Conservation (phyloP, 768 basidiomycete species). For the Mycena alexandri region DNA sequence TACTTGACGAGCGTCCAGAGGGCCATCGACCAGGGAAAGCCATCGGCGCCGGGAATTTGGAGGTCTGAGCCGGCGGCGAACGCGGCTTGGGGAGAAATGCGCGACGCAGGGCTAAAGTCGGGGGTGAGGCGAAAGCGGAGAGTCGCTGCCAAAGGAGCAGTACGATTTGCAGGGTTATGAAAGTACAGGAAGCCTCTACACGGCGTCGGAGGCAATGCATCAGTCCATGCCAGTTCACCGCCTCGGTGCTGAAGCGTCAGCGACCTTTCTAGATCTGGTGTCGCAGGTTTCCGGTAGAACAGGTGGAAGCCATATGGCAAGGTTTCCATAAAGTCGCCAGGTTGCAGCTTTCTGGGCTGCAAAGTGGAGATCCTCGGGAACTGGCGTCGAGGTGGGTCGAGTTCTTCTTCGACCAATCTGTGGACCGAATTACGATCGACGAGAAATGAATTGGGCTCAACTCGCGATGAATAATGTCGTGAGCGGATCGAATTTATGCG, state of each 20-base stretch:
- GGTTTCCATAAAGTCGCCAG: background rate
- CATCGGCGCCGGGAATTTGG: constrained; percentile 2
- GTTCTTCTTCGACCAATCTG: too few relatives aligned
- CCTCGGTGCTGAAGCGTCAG: constrained; percentile 7
- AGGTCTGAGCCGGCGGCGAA: constrained; percentile 38
- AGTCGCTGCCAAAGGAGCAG: constrained; percentile 23
- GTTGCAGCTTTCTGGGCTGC: background rate
- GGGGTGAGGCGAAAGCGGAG: constrained; percentile 40
- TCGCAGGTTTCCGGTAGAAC: background rate
- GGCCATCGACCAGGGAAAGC: constrained; percentile 35
- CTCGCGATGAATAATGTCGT: too few relatives aligned
- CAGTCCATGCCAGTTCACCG: background rate
- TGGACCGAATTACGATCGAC: too few relatives aligned
- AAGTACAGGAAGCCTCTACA: constrained; percentile 41
- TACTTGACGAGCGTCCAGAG: background rate
- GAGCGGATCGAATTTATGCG: too few relatives aligned
- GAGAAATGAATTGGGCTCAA: too few relatives aligned
- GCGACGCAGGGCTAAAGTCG: constrained; percentile 6
- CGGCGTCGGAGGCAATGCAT: background rate
- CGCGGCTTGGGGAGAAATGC: constrained; percentile 15
- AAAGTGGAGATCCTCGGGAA: background rate
- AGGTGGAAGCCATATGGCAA: background rate
- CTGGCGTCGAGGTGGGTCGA: too few relatives aligned
- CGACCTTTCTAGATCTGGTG: background rate
- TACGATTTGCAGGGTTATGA: constrained; percentile 9